Evolutionary conservation across 164 flowering plant genomes (phyloP).

Genomic region (Vitis cinerea): DNA sequence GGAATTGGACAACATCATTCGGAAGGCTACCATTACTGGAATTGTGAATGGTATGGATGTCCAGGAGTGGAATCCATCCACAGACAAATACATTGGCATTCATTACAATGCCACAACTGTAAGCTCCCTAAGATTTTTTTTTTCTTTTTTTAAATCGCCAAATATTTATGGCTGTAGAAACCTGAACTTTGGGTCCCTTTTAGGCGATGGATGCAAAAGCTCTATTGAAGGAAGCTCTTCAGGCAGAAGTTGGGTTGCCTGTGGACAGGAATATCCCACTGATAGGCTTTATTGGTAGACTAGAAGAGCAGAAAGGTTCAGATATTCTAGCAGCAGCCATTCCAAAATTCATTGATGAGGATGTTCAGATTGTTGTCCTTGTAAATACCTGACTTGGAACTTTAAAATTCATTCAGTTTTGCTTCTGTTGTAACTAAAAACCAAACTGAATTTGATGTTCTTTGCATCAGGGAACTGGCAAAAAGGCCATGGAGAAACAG

Average conservation of each 20-base stretch:
- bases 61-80: slow-evolving; percentile 87
- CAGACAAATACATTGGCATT: slow-evolving; percentile 62
- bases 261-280: slow-evolving; percentile 68
- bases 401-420: no score
- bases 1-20: slow-evolving; percentile 61
- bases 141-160: no score
- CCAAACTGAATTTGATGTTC: neutral
- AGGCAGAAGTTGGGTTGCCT: slow-evolving; percentile 89
- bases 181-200: neutral
- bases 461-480: slow-evolving; percentile 79
- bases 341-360: slow-evolving; percentile 46
- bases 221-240: slow-evolving; percentile 79
- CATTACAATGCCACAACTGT: slow-evolving; percentile 75
- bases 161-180: no score
- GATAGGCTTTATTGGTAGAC: slow-evolving; percentile 91
- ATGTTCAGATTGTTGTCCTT: slow-evolving; percentile 77
- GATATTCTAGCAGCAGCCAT: slow-evolving; percentile 84
- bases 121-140: slow-evolving; percentile 21
- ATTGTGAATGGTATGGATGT: slow-evolving; percentile 95
- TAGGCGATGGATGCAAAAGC: slow-evolving; percentile 82
- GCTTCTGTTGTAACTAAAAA: no score
- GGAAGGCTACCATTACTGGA: slow-evolving; percentile 51
- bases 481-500: slow-evolving; percentile 77
- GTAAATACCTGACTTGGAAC: slow-evolving; percentile 35
- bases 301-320: slow-evolving; percentile 97